phyloP scores from a whole-genome alignment of 306 rosid species.

The apple (Malus domestica) region DNA sequence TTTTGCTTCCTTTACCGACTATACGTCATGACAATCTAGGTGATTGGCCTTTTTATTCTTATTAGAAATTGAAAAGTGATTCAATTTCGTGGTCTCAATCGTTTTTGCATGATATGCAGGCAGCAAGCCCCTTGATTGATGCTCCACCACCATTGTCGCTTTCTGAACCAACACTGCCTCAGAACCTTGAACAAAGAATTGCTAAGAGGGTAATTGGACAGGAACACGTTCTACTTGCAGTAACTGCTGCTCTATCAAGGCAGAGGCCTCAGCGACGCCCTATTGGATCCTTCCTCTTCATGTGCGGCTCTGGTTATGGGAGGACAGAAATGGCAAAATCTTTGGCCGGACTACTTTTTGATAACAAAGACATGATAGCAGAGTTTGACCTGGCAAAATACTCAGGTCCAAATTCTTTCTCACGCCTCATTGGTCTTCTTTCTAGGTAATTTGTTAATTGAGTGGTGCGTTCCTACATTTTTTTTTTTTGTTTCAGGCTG shows the following conservation, averaged over 20 bases:
- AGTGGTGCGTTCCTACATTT: not conserved
- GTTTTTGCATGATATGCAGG: not conserved
- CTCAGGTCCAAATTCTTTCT: slow-evolving; percentile 9
- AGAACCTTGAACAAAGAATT: slow-evolving; percentile 13
- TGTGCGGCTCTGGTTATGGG: slow-evolving; percentile 18
- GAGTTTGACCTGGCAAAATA: slow-evolving; percentile 10
- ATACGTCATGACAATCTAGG: not conserved
- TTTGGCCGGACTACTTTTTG: slow-evolving; percentile 9
- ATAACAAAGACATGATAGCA: slow-evolving; percentile 10
- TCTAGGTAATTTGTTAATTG: not conserved
- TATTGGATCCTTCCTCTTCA: slow-evolving; percentile 18
- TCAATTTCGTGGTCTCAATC: not conserved
- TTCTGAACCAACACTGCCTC: not conserved
- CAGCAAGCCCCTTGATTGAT: not conserved
- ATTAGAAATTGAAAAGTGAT: not conserved
- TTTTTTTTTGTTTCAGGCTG: not conserved
- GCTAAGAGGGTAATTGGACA: slow-evolving; percentile 15
- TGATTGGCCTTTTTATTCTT: not conserved
- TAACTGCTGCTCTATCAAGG: slow-evolving; percentile 13
- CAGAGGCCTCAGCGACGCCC: slow-evolving; percentile 14
- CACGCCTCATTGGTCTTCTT: not conserved
- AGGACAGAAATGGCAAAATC: slow-evolving; percentile 14
- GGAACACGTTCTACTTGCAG: slow-evolving; percentile 9
- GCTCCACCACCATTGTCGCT: slow-evolving; percentile 2
- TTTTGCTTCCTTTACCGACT: not conserved